Evolutionary conservation across 148 eudicot genomes (phyloP), one percentile per base, ranked within the genome.

Genomic region (Fagopyrum homotropicum): DNA sequence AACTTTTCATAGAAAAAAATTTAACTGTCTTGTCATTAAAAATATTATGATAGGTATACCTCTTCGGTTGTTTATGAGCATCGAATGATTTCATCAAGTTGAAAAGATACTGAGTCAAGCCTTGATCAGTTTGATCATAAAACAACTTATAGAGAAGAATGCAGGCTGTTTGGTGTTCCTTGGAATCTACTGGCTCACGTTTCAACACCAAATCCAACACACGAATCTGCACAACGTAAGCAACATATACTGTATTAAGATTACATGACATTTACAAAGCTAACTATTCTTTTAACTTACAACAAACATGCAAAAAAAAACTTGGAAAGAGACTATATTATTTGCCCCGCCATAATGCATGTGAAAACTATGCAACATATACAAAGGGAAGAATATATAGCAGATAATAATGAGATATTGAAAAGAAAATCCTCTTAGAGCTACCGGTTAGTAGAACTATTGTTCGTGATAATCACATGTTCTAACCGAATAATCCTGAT

Each of bases 61-160:
- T 92, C 86, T 87, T 96, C 66, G 98, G 87, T 72, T 92, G 99
- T 80, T 96, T 96, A 73, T 90, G 98, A 77, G 82, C 82, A 75
- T 92, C 87, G 82, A 96, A 96, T 70, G 91, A 87, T 78, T 89
- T 90, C 56, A 92, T 82, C 89, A 89, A 82, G 77, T 88, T 89
- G 78, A 96, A 78, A 46, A 96, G 90, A 81, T 89, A 92, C 79
- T 86, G 92, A 9, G 99, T 96, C 88, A 92, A 85, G 74, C 98
- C 99, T 86, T 96, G 91, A 73, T 96, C 99, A 77, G 98, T 96
- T 86, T 96, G 99, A 82, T 96, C 99, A 85, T 96, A 96, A 74
- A 96, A 92, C 80, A 96, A 82, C 87, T 96, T 96, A 81, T 96
- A 93, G 72, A 96, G 94, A 86, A 96, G 89, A 72, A 79, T 77